phyloP scores from a whole-genome alignment of 805 yeast genomes.

The Monosporozyma servazzii region DNA sequence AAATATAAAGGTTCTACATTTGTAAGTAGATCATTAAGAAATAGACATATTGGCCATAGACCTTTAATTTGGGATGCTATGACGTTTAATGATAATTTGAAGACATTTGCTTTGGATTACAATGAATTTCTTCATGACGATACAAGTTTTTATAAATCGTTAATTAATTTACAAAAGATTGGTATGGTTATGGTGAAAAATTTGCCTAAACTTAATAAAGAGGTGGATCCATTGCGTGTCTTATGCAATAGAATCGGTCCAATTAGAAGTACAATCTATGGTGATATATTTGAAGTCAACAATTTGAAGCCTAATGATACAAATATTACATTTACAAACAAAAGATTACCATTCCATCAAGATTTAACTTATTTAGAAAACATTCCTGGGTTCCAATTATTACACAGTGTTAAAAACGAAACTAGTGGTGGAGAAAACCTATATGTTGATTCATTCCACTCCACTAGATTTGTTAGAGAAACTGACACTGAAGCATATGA shows the following conservation, averaged over 20 bases:
- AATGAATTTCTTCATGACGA: constrained; percentile 34
- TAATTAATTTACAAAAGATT: constrained; percentile 40
- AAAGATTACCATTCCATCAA: constrained; percentile 64
- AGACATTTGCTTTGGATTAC: constrained; percentile 29
- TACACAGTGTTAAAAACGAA: constrained; percentile 47
- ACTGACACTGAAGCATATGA: constrained; percentile 53
- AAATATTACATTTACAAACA: constrained; percentile 61
- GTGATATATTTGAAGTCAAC: constrained; percentile 59
- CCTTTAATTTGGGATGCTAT: constrained; percentile 36
- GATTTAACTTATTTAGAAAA: constrained; percentile 69
- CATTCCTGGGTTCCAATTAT: constrained; percentile 69
- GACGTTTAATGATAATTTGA: constrained; percentile 15
- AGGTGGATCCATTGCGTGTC: constrained; percentile 29
- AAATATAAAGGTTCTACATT: constrained; percentile 34
- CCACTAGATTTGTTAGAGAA: constrained; percentile 46
- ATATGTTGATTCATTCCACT: constrained; percentile 62
- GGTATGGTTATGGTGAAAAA: constrained; percentile 51
- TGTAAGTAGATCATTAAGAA: constrained; percentile 23
- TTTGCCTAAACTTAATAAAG: constrained; percentile 36
- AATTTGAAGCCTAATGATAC: constrained; percentile 41
- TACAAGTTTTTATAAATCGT: constrained; percentile 30
- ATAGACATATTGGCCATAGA: constrained; percentile 23
- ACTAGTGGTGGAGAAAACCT: constrained; percentile 45
- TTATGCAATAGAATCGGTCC: constrained; percentile 55
- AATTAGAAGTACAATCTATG: constrained; percentile 62